Evolutionary conservation across 1,284 basidiomycete species (phyloP).

Genomic region (Leccinum pachyderme): DNA sequence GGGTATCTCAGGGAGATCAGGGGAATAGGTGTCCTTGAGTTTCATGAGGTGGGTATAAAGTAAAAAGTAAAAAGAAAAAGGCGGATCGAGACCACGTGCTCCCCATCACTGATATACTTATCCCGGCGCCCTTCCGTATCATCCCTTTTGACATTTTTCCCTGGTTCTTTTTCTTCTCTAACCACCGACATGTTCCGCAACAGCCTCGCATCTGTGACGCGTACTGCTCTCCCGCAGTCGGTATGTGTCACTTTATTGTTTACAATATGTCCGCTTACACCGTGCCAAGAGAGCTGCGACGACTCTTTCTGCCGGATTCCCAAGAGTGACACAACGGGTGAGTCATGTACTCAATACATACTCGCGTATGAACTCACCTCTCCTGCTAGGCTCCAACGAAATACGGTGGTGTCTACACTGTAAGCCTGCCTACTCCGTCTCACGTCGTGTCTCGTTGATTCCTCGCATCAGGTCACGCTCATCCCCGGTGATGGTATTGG

Average conservation of each 20-base stretch:
- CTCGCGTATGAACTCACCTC: constrained; percentile 10
- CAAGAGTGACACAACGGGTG: constrained; percentile 71
- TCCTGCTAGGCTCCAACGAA: constrained; percentile 76
- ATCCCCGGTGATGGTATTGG: constrained; percentile 98
- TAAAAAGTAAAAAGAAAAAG: background rate
- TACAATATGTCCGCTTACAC: constrained; percentile 13
- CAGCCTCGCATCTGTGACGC: constrained; percentile 54
- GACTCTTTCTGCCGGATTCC: constrained; percentile 78
- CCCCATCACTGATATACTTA: background rate
- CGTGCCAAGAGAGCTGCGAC: constrained; percentile 64
- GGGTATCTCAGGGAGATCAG: constrained; percentile 36
- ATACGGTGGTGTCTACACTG: constrained; percentile 92
- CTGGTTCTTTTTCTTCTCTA: constrained; percentile 16
- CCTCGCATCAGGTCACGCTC: constrained; percentile 70
- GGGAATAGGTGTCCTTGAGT: background rate
- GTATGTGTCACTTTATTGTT: constrained; percentile 38
- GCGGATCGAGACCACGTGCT: constrained; percentile 12
- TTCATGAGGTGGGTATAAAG: background rate
- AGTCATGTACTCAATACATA: constrained; percentile 23
- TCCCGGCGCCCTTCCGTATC: constrained; percentile 20
- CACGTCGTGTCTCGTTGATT: constrained; percentile 22
- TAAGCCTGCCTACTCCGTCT: constrained; percentile 38
- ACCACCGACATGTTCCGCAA: constrained; percentile 62
- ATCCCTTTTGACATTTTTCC: constrained; percentile 19
- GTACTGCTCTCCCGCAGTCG: constrained; percentile 51